Percentiles rank a stretch among this genome's conserved stretches.
Evolutionary conservation across 1,284 basidiomycete genomes (phyloP).

Genomic region (Malassezia furfur): DNA sequence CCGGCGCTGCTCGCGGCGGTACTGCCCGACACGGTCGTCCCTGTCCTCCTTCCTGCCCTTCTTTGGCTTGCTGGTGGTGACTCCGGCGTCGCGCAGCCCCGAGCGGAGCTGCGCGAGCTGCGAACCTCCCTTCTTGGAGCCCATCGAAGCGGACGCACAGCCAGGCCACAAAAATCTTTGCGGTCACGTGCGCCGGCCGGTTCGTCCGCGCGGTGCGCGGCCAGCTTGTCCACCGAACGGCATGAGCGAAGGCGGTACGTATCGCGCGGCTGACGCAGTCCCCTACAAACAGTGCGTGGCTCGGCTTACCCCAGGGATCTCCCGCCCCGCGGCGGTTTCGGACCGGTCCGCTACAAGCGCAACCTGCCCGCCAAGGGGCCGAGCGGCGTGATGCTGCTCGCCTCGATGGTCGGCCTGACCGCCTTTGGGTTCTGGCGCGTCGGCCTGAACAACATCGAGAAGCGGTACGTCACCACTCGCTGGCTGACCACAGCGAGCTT

Average conservation of each 20-base stretch:
- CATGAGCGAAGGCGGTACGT: conserved; percentile 18
- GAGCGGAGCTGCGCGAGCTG: conserved; percentile 46
- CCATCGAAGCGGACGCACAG: conserved; percentile 19
- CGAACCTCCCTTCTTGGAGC: conserved; percentile 35
- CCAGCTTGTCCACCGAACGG: neutral
- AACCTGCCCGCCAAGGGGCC: conserved; percentile 88
- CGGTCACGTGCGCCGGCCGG: conserved; percentile 12
- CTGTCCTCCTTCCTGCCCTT: conserved; percentile 53
- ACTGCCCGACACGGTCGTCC: conserved; percentile 34
- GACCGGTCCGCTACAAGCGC: conserved; percentile 85
- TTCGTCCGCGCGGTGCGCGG: neutral
- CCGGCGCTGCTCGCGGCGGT: conserved; percentile 26
- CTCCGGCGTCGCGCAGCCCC: conserved; percentile 33
- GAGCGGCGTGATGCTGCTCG: conserved; percentile 74
- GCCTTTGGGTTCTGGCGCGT: conserved; percentile 85
- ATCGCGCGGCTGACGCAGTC: conserved; percentile 2
- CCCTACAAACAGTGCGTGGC: conserved; percentile 17
- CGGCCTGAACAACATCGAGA: conserved; percentile 80
- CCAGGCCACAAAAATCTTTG: too few species aligned
- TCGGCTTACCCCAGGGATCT: conserved; percentile 63
- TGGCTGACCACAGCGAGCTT: conserved; percentile 62
- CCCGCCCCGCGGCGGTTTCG: conserved; percentile 87
- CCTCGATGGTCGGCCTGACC: conserved; percentile 71
- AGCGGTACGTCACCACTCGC: conserved; percentile 59
- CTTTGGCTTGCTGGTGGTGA: conserved; percentile 35